phyloP scores from a whole-genome alignment of 164 flowering plant genomes.

The Vitis labrusca region DNA sequence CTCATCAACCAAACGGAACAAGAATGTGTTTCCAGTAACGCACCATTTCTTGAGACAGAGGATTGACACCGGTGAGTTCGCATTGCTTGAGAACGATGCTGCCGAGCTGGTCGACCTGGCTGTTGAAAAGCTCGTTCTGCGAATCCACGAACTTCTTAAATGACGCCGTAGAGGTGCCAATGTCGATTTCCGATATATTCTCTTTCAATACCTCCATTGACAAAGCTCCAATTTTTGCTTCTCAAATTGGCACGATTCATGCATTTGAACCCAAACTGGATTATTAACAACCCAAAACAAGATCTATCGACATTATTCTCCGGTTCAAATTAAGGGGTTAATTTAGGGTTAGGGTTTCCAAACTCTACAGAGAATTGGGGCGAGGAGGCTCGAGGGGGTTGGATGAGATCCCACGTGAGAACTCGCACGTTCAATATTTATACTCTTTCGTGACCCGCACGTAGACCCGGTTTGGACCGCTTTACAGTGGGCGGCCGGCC shows the following conservation, averaged over 20 bases:
- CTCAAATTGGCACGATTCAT: conserved; percentile 1
- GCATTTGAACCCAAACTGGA: conserved; percentile 1
- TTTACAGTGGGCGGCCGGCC: too few relatives aligned
- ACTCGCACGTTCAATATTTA: too few relatives aligned
- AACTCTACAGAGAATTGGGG: neutral
- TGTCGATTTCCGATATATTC: conserved; percentile 40
- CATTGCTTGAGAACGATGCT: conserved; percentile 72
- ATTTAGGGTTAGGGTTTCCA: neutral
- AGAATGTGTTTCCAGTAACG: neutral
- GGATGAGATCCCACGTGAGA: too few relatives aligned
- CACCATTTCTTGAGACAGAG: conserved; percentile 98
- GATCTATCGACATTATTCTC: too few relatives aligned
- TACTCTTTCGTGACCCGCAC: too few relatives aligned
- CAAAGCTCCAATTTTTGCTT: conserved; percentile 5
- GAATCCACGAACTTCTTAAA: conserved; percentile 52
- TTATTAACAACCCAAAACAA: too few relatives aligned
- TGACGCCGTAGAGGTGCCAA: conserved; percentile 52
- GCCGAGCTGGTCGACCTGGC: conserved; percentile 78
- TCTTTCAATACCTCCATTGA: conserved; percentile 47
- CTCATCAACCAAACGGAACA: neutral
- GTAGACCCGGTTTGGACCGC: too few relatives aligned
- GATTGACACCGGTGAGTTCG: conserved; percentile 92
- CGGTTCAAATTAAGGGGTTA: neutral
- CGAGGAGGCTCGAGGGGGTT: too few relatives aligned
- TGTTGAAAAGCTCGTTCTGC: conserved; percentile 69